Conservation (phyloP, 192 early-diverging fungal genomes). For the Entomortierella lignicola region DNA sequence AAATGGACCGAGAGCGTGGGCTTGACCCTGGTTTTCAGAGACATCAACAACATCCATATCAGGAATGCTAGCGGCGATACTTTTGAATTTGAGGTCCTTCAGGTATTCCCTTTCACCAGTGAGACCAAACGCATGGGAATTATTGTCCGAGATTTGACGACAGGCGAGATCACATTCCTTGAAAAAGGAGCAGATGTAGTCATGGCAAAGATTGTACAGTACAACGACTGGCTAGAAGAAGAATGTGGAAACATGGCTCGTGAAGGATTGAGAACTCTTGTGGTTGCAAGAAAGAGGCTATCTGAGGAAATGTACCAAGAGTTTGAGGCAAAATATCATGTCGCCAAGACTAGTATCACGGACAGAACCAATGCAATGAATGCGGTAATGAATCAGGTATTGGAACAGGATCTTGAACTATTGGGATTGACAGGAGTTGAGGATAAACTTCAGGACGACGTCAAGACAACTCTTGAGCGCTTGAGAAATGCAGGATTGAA, state of each 20-base stretch:
- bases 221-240: slow-evolving; percentile 97
- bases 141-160: slow-evolving; percentile 74
- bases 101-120: slow-evolving; percentile 99
- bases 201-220: slow-evolving; percentile 88
- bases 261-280: slow-evolving; percentile 93
- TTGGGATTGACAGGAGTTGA: slow-evolving; percentile 96
- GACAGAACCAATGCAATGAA: slow-evolving; percentile 79
- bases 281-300: slow-evolving; percentile 87
- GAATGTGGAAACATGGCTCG: slow-evolving; percentile 97
- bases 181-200: slow-evolving; percentile 96
- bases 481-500: slow-evolving; percentile 91
- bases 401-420: slow-evolving; percentile 91
- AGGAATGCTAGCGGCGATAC: slow-evolving; percentile 64
- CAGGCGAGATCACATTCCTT: slow-evolving; percentile 87
- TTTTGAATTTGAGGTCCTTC: slow-evolving; percentile 82
- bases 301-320: slow-evolving; percentile 76
- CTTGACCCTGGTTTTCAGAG: slow-evolving; percentile 82
- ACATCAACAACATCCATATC: slow-evolving; percentile 75
- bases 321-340: slow-evolving; percentile 71
- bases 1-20: slow-evolving; percentile 92
- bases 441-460: slow-evolving; percentile 95
- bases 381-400: slow-evolving; percentile 67
- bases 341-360: slow-evolving; percentile 77
- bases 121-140: slow-evolving; percentile 99
- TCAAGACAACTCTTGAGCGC: slow-evolving; percentile 88